These are phyloP conservation scores for Phytophthora foliorum DNA, from an alignment of 352 stramenopile species.

Conservation along the genomic window DNA sequence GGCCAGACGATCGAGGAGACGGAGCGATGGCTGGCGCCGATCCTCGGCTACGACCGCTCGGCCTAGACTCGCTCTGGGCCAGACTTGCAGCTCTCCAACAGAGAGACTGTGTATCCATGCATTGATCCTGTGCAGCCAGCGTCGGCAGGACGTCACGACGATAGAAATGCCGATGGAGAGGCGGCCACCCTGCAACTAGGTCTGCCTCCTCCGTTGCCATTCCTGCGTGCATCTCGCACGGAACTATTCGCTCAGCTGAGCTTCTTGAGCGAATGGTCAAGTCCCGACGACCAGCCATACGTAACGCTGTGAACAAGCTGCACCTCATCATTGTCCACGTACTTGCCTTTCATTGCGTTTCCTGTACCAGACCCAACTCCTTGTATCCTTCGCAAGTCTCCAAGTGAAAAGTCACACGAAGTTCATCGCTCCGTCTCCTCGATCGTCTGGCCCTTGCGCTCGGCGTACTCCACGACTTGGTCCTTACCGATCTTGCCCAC, in stretches of 20 bases:
- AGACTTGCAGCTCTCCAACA: neutral
- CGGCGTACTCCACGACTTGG: constrained; percentile 95
- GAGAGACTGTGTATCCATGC: neutral
- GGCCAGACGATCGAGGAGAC: constrained; percentile 87
- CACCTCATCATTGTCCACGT: constrained; percentile 4
- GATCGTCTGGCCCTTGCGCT: constrained; percentile 93
- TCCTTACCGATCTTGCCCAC: constrained; percentile 98
- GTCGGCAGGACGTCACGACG: constrained; percentile 19
- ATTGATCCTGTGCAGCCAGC: neutral
- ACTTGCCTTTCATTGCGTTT: constrained; percentile 10
- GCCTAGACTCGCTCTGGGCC: constrained; percentile 16
- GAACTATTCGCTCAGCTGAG: constrained; percentile 38
- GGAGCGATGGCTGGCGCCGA: constrained; percentile 96
- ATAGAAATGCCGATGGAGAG: constrained; percentile 40
- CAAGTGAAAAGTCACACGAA: neutral
- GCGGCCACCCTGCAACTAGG: constrained; percentile 36
- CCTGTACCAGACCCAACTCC: neutral
- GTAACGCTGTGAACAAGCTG: constrained; percentile 19
- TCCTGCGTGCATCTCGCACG: constrained; percentile 32
- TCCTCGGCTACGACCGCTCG: constrained; percentile 95
- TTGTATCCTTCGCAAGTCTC: too few species aligned
- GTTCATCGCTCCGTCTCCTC: constrained; percentile 91
- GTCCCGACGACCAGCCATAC: constrained; percentile 3
- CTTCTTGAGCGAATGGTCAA: constrained; percentile 41
- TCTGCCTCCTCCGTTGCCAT: constrained; percentile 33